phyloP scores from a whole-genome alignment of 352 stramenopile species.

The Phytophthora fragariaefolia region DNA sequence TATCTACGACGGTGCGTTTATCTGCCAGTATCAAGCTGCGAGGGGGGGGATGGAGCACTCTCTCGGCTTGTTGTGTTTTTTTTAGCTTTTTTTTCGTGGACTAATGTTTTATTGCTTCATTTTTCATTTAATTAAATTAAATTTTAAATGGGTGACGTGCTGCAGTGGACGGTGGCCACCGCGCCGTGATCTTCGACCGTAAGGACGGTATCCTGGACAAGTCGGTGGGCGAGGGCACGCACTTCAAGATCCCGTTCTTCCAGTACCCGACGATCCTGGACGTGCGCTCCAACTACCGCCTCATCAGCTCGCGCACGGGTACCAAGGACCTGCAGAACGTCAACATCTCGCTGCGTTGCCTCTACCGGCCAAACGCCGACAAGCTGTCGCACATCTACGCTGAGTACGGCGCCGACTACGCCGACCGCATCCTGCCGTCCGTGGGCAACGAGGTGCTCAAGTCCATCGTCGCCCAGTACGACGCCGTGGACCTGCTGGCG shows the following conservation, averaged over 20 bases:
- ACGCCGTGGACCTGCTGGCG: conserved; percentile 99
- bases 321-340: conserved; percentile 99
- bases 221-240: conserved; percentile 97
- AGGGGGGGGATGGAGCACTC: too few relatives aligned
- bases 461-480: conserved; percentile 97
- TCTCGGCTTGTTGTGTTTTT: too few relatives aligned
- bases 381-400: conserved; percentile 97
- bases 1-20: conserved; percentile 84
- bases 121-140: background rate
- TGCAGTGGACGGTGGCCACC: conserved; percentile 98
- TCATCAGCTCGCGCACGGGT: conserved; percentile 96
- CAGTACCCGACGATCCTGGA: conserved; percentile 99
- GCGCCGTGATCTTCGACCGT: conserved; percentile 99
- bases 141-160: too few relatives aligned
- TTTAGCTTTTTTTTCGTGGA: background rate
- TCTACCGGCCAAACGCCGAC: conserved; percentile 94
- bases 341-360: conserved; percentile 98
- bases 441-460: conserved; percentile 97
- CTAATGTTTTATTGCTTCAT: conserved; percentile 17
- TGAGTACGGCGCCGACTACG: conserved; percentile 97
- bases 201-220: conserved; percentile 97
- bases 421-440: conserved; percentile 99
- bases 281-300: conserved; percentile 96
- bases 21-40: too few relatives aligned
- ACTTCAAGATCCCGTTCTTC: conserved; percentile 99